Base-by-base conservation (phyloP, 805 yeast species). In the Candida pini region DNA sequence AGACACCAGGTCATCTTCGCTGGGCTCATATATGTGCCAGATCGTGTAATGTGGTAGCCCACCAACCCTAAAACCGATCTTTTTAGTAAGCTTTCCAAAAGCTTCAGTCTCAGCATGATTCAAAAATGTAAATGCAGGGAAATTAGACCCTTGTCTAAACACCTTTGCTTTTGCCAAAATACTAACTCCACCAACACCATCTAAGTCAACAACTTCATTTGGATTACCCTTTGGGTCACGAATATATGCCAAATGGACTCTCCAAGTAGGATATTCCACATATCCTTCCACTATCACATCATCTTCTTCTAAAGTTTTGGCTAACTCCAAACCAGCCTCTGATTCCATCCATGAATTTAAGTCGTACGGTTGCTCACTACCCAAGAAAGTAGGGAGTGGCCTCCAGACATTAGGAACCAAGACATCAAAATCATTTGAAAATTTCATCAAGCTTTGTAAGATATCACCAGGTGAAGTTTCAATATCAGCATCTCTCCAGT, bases 321-420 rank as follows among this genome's bases (percentile, higher is more conserved):
- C 92, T 47, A 83, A 60, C 33, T 76, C 76, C 12, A 81, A 40
- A 1, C 86, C 96, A 8, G 81, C 77, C 5, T 77, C 81, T 3
- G 89, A 77, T 63, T 92, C 98, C 38, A 86, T 74, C 98, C 98
- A 92, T 10, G 97, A 85, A 62, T 92, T 92, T 54, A 92, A 73
- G 61, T 92, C 98, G 58, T 92, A 92, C 1, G 97, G 88, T 60
- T 92, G 98, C 55, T 85, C 94, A 44, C 76, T 75, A 14, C 92
- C 94, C 43, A 92, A 71, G 62, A 89, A 92, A 30, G 79, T 81
- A 3, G 98, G 98, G 41, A 92, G 68, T 2, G 97, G 98, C 49
- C 98, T 72, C 98, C 98, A 92, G 22, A 92, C 96, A 53, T 92
- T 87, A 19, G 87, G 95, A 26, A 81, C 79, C 56, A 84, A 68